Conservation (phyloP, 768 basidiomycete species). For the Paxillus involutus region DNA sequence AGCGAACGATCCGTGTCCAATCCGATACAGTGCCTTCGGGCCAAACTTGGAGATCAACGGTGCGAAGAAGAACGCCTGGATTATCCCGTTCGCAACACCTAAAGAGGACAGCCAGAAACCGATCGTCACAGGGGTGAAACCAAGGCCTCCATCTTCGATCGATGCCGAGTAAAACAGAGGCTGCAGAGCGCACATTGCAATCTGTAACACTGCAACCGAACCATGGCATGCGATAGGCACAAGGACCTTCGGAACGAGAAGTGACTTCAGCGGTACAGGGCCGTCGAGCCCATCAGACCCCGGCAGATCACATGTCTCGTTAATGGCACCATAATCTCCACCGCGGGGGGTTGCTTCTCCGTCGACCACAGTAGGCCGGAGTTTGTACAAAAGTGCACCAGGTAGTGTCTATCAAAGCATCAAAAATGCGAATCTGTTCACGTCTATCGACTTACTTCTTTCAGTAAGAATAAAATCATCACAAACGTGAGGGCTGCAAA, state of each 20-base stretch:
- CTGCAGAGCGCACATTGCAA: constrained; percentile 35
- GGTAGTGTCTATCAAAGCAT: background rate
- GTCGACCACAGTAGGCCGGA: background rate
- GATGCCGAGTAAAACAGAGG: constrained; percentile 43
- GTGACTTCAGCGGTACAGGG: constrained; percentile 45
- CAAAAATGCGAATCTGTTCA: too few species aligned
- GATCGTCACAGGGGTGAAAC: constrained; percentile 35
- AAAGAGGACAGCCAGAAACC: constrained; percentile 35
- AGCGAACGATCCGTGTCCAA: constrained; percentile 20
- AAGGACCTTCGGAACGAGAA: constrained; percentile 33
- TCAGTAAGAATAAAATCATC: constrained; percentile 42
- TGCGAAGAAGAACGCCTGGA: constrained; percentile 41
- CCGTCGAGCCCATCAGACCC: background rate
- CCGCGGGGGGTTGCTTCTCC: background rate
- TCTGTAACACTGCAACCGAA: constrained; percentile 36
- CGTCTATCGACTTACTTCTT: constrained; percentile 41
- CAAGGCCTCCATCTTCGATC: constrained; percentile 38
- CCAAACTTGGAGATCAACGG: constrained; percentile 35
- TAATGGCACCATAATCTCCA: background rate
- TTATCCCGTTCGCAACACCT: constrained; percentile 36
- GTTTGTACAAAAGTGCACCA: background rate
- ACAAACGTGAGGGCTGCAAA: constrained; percentile 48
- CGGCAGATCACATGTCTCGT: too few species aligned
- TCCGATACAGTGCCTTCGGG: constrained; percentile 31
- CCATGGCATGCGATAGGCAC: constrained; percentile 36